Evolutionary conservation across 2,329 filamentous ascomycete genomes (phyloP).

Genomic region (Aspergillus pseudoterreus): DNA sequence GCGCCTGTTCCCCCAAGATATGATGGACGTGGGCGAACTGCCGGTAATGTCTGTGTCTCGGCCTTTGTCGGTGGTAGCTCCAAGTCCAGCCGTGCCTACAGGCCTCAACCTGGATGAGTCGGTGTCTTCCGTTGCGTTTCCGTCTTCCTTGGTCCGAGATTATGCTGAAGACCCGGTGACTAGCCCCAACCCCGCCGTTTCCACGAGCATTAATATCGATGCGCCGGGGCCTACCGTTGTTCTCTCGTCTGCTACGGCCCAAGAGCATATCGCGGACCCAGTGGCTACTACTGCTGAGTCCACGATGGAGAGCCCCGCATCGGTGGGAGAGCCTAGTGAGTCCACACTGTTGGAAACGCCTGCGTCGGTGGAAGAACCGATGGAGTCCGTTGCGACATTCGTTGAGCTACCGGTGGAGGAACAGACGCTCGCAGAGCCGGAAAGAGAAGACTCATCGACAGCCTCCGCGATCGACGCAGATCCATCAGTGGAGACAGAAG

Average conservation of each 20-base stretch:
- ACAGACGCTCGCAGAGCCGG: neutral
- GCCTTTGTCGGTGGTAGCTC: neutral
- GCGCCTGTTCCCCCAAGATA: slow-evolving; percentile 14
- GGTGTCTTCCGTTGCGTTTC: neutral
- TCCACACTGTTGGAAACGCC: too few species aligned
- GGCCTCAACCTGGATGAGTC: neutral
- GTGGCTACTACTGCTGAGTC: too few species aligned
- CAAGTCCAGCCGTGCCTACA: neutral
- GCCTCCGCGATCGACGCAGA: neutral
- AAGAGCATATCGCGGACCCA: too few species aligned
- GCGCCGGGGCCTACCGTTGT: too few species aligned
- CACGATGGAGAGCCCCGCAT: too few species aligned
- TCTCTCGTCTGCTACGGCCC: too few species aligned
- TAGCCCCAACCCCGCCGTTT: too few species aligned
- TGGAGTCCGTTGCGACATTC: too few species aligned
- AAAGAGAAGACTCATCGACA: neutral
- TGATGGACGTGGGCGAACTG: slow-evolving; percentile 4
- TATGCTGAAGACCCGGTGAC: too few species aligned
- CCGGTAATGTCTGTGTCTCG: slow-evolving; percentile 6
- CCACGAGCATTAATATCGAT: too few species aligned
- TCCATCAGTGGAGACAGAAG: neutral
- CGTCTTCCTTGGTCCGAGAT: neutral
- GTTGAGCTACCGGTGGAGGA: neutral
- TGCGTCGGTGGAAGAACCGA: too few species aligned
- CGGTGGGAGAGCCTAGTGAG: too few species aligned